Conservation (phyloP, 495 filamentous ascomycete species). For the Trichoderma erinaceum region DNA sequence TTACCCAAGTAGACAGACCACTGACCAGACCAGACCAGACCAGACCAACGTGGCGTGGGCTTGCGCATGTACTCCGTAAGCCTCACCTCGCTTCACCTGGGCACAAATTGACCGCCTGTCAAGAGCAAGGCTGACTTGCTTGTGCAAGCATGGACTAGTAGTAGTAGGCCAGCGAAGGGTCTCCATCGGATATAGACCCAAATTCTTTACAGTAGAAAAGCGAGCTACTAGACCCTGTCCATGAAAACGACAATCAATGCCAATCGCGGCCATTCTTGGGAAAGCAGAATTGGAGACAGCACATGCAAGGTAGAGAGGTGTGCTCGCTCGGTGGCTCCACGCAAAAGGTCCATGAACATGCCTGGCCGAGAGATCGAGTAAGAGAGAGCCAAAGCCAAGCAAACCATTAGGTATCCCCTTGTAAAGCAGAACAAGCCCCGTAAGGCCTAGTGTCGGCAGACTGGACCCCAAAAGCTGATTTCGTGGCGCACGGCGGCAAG, state of each 20-base stretch:
- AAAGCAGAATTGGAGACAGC: too few relatives aligned
- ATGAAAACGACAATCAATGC: too few relatives aligned
- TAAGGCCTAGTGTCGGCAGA: background rate
- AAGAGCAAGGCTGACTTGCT: conserved; percentile 2
- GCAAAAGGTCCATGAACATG: background rate
- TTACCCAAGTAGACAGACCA: background rate
- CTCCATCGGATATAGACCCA: background rate
- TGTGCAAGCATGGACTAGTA: background rate
- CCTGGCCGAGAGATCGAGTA: background rate
- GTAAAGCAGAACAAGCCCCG: background rate
- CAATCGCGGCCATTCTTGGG: too few relatives aligned
- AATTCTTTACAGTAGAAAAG: too few relatives aligned
- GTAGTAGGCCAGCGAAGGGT: background rate
- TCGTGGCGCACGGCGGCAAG: background rate
- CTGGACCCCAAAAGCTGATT: background rate
- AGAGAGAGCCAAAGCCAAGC: background rate
- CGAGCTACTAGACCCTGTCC: too few relatives aligned
- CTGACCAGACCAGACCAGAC: background rate
- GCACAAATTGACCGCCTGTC: background rate
- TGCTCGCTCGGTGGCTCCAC: background rate
- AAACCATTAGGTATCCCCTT: background rate
- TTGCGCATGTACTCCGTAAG: background rate
- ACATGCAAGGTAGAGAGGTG: too few relatives aligned
- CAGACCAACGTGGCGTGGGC: background rate
- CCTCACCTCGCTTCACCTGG: conserved; percentile 9